A percentile compares a stretch with the other conserved stretches of the same genome.
phyloP scores from a whole-genome alignment of 495 filamentous ascomycete genomes.

The Aspergillus nidulans region DNA sequence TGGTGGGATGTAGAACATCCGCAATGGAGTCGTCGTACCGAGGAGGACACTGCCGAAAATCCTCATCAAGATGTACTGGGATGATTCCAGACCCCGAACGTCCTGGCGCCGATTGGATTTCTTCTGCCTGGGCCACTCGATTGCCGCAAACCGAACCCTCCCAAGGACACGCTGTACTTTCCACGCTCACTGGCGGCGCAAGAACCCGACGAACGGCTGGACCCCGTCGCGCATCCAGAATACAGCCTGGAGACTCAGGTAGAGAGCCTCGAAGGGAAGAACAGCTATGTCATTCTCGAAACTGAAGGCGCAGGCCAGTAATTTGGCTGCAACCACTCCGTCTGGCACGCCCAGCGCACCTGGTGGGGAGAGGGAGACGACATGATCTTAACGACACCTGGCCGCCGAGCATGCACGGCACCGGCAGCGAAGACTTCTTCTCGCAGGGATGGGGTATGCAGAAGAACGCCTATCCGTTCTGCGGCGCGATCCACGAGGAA shows the following conservation, averaged over 20 bases:
- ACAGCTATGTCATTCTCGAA: slow-evolving; percentile 14
- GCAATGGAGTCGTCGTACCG: too few relatives aligned
- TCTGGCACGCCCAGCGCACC: slow-evolving; percentile 18
- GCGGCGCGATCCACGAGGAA: slow-evolving; percentile 21
- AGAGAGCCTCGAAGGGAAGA: slow-evolving; percentile 6
- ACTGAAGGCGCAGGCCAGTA: slow-evolving; percentile 18
- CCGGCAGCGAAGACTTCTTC: slow-evolving; percentile 14
- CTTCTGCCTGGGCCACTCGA: slow-evolving; percentile 21
- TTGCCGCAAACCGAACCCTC: slow-evolving; percentile 19
- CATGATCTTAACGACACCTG: slow-evolving; percentile 27
- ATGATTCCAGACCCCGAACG: slow-evolving; percentile 16
- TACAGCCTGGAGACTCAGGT: slow-evolving; percentile 11
- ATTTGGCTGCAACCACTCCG: slow-evolving; percentile 24
- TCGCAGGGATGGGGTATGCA: slow-evolving; percentile 11
- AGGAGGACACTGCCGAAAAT: too few relatives aligned
- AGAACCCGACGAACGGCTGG: slow-evolving; percentile 23
- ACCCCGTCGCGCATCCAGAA: slow-evolving; percentile 13
- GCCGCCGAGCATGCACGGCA: slow-evolving; percentile 23
- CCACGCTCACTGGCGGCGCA: slow-evolving; percentile 22
- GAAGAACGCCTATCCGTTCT: slow-evolving; percentile 24
- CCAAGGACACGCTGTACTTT: slow-evolving; percentile 22
- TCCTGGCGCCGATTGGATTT: slow-evolving; percentile 21
- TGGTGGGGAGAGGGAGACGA: slow-evolving; percentile 27
- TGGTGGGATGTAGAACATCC: too few relatives aligned
- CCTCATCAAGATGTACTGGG: slow-evolving; percentile 24